Conservation (phyloP, 768 basidiomycete species). For the Pulveroboletus sp. region DNA sequence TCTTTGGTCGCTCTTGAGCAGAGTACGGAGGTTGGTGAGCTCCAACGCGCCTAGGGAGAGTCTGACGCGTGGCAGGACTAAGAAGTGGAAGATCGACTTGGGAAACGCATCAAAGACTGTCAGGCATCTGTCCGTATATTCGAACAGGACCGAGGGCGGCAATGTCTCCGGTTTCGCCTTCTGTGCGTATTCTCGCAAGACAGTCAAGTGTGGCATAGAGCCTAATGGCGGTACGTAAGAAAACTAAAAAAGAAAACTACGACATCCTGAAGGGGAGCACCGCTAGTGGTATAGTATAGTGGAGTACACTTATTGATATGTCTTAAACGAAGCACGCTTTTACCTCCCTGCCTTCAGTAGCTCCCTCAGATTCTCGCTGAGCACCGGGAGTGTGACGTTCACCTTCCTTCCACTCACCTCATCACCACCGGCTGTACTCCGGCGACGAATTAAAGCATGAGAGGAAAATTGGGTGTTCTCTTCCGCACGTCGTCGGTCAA, state of each 20-base stretch:
- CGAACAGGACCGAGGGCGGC: conserved; percentile 58
- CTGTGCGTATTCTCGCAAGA: conserved; percentile 59
- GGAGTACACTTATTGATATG: conserved; percentile 2
- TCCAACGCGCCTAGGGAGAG: conserved; percentile 32
- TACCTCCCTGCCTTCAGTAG: conserved; percentile 47
- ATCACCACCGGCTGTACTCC: conserved; percentile 11
- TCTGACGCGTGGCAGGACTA: conserved; percentile 65
- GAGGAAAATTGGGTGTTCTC: conserved; percentile 26
- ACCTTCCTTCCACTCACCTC: conserved; percentile 15
- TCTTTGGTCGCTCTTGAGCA: conserved; percentile 51
- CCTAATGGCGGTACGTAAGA: too few species aligned
- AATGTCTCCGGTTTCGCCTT: conserved; percentile 44
- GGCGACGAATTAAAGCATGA: conserved; percentile 33
- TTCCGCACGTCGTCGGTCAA: conserved; percentile 76
- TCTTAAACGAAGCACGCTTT: conserved; percentile 2
- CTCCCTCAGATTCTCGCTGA: conserved; percentile 62
- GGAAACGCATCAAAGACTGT: conserved; percentile 75
- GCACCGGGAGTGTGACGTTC: conserved; percentile 39
- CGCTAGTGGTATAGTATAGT: conserved; percentile 16
- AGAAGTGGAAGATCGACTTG: conserved; percentile 84
- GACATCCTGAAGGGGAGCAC: background rate
- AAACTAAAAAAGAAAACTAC: too few species aligned
- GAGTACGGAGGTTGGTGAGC: conserved; percentile 50
- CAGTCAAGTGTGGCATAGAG: conserved; percentile 42
- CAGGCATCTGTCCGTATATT: conserved; percentile 48